phyloP scores from a whole-genome alignment of 2,329 filamentous ascomycete species.

The Graphilbum ipis-grandicollis region DNA sequence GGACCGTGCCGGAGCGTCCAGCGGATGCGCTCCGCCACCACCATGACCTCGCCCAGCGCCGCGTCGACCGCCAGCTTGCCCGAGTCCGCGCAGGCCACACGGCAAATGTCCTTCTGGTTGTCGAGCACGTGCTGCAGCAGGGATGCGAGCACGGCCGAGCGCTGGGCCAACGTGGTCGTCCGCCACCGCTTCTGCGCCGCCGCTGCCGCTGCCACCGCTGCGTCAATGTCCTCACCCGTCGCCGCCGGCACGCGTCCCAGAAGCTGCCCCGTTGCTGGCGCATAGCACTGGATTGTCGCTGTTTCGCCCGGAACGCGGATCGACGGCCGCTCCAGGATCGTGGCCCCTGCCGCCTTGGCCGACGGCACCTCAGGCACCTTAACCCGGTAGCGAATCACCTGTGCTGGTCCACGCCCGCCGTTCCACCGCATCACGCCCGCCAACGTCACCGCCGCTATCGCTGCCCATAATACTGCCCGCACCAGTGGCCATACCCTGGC shows the following conservation, averaged over 20 bases:
- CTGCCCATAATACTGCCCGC: constrained; percentile 4
- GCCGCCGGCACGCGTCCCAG: constrained; percentile 66
- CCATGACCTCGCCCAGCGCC: constrained; percentile 81
- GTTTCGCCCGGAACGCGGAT: constrained; percentile 35
- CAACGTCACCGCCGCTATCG: constrained; percentile 1
- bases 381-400: constrained; percentile 41
- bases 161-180: constrained; percentile 57
- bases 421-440: constrained; percentile 12
- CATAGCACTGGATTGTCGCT: constrained; percentile 64
- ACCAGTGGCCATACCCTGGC: background rate
- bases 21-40: constrained; percentile 81
- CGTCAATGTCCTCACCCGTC: constrained; percentile 61
- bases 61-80: constrained; percentile 96
- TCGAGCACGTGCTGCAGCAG: constrained; percentile 72
- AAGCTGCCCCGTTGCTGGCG: constrained; percentile 73
- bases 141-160: constrained; percentile 63
- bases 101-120: constrained; percentile 75
- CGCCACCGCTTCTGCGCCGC: constrained; percentile 65
- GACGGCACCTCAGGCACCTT: too few species aligned
- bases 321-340: constrained; percentile 28
- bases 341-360: constrained; percentile 36
- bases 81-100: constrained; percentile 74
- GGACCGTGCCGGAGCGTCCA: constrained; percentile 92
- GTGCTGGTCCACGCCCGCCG: constrained; percentile 12
- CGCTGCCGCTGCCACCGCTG: constrained; percentile 54